Base-by-base conservation (phyloP, 2,329 filamentous ascomycete species). In the Fusarium sp. region DNA sequence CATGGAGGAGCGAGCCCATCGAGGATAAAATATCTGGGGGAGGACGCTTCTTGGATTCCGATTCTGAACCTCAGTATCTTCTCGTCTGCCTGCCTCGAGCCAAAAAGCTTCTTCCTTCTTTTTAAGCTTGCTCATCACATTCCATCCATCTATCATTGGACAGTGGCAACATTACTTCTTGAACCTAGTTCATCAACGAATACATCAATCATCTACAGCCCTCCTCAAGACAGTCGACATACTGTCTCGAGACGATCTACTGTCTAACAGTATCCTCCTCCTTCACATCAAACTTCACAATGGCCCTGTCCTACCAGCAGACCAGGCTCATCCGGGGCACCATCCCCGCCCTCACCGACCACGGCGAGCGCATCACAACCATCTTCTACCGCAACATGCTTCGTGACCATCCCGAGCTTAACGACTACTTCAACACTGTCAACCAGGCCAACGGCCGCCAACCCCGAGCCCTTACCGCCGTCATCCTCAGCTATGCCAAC, bases 371-470 rank as follows among this genome's bases (percentile, higher is more conserved):
- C 71, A 93, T 95, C 81, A 92, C 92, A 7, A 87, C 86, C n/a
- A 87, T 88, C 73, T 95, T 95, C 85, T 95, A 95, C 86, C 86
- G 86, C 70, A 91, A 90, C 79, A 89, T 95, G 86, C 85, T 95
- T 27, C 80, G 80, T 12, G 89, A 90, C 43, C 86, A 94, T 69
- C 92, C 92, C 0, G 87, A 90, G 52, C 88, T 95, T 35, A 89
- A 91, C 76, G 88, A 91, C 81, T 86, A 92, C 82, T 95, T 95
- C 87, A 95, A 94, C 74, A 77, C 74, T 1, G 80, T 79, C 68
- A 83, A 83, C 75, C 81, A 81, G 74, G 78, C 79, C 69, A 83
- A 81, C 63, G 81, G 80, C 50, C 80, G 80, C 11, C 81, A 83
- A 58, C 81, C 81, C 8, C 78, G 81, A 57, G 81, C 81, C 38